Evolutionary conservation across 148 eudicot species (phyloP), one percentile per base, ranked within the genome.

Genomic region (Talinum fruticosum): DNA sequence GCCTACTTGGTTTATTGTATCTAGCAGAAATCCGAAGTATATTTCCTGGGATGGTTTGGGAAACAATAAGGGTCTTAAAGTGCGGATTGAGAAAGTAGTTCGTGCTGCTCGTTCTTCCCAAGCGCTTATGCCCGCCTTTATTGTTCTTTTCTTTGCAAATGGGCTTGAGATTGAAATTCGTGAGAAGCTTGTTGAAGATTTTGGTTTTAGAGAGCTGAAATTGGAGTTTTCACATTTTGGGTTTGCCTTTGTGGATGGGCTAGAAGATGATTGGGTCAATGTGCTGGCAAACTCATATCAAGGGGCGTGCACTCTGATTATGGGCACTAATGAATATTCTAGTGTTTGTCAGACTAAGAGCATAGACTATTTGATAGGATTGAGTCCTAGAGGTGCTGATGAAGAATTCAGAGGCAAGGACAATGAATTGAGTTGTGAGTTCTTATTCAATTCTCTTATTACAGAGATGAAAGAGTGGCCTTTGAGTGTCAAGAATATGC

Each of bases 1-100:
- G 59, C 97, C 99, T 15, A 92, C 87, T 10, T 96, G 99, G 99
- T 86, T 96, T 79, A 73, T 96, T 75, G 92, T 96, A 34, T 96
- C 99, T 71, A 93, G 89, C 87, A 89, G 97, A 69, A 96, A 93
- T 82, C 97, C 93, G 1, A 91, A 83, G 84, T 89, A 86, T 79
- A 77, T 93, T 59, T 83, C 82, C 12, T 96, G 99, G 99, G 77
- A 89, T 76, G 84, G 79, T 61, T 66, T 75, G 79, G 80, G 82
- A 67, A 78, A 77, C 70, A 79, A 79, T 71, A 89, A 88, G 83
- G 87, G 92, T 62, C 82, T 93, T 28, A 89, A 78, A 84, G 35
- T 72, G 49, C 84, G 91, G 76, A 74, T 93, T 69, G 66, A 79
- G 51, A 85, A 83, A 80, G 71, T 93, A 62, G 73, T 93, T 78